phyloP scores from a whole-genome alignment of 805 yeast species.

The Metschnikowia matae region DNA sequence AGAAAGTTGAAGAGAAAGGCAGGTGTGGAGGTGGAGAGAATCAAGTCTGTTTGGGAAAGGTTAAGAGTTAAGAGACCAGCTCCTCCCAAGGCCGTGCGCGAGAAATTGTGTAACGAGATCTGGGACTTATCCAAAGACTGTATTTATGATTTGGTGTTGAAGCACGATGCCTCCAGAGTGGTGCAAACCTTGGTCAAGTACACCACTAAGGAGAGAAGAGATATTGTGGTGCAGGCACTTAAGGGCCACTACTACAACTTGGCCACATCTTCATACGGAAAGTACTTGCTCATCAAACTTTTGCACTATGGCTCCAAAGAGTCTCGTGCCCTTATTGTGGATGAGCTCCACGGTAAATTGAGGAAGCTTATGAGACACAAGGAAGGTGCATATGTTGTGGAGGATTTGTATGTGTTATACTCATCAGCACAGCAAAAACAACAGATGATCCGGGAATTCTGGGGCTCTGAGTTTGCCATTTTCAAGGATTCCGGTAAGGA shows the following conservation, averaged over 20 bases:
- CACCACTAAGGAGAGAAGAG: slow-evolving; percentile 75
- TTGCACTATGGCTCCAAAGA: slow-evolving; percentile 88
- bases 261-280: slow-evolving; percentile 92
- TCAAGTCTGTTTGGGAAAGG: slow-evolving; percentile 87
- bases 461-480: slow-evolving; percentile 93
- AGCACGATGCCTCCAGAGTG: slow-evolving; percentile 95
- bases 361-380: slow-evolving; percentile 92
- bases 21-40: slow-evolving; percentile 80
- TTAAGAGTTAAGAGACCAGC: slow-evolving; percentile 82
- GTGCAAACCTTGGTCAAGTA: slow-evolving; percentile 91
- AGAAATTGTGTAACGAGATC: slow-evolving; percentile 73
- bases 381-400: slow-evolving; percentile 97
- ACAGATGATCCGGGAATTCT: slow-evolving; percentile 92
- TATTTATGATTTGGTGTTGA: slow-evolving; percentile 78
- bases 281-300: slow-evolving; percentile 81
- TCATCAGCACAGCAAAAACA: slow-evolving; percentile 78
- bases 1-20: slow-evolving; percentile 83
- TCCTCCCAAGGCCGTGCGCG: slow-evolving; percentile 70
- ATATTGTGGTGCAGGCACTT: slow-evolving; percentile 58
- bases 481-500: slow-evolving; percentile 72
- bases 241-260: slow-evolving; percentile 74
- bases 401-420: slow-evolving; percentile 83
- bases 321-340: slow-evolving; percentile 67
- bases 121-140: slow-evolving; percentile 80
- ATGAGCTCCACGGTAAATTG: slow-evolving; percentile 86